Conservation (phyloP, 2,329 filamentous ascomycete genomes). For the Pestalotiopsis sp. region DNA sequence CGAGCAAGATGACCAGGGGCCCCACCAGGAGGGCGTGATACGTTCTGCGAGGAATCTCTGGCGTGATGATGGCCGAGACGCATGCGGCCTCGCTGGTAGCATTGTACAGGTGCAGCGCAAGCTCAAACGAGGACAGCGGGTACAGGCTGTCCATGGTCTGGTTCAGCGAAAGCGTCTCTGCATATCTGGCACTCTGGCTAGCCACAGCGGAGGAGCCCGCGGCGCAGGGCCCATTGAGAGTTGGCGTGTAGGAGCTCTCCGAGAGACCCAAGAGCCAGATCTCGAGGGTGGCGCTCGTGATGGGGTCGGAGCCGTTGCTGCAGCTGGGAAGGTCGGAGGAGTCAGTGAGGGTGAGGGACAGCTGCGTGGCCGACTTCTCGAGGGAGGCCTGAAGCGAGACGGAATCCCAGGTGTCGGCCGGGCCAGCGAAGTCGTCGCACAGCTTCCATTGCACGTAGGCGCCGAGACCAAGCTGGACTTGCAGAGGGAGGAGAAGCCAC, state of each 20-base stretch:
- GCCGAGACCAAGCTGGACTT: background rate
- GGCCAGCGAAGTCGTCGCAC: conserved; percentile 1
- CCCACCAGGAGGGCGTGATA: background rate
- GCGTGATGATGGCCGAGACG: background rate
- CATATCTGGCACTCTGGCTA: background rate
- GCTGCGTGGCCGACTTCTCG: background rate
- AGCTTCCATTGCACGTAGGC: conserved; percentile 1
- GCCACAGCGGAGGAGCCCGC: background rate
- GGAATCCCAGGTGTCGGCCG: background rate
- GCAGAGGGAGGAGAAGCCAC: background rate
- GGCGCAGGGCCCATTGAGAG: background rate
- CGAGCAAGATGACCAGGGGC: background rate
- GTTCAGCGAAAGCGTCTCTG: background rate
- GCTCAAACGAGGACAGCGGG: background rate
- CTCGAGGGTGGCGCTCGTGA: background rate
- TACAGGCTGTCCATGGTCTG: background rate
- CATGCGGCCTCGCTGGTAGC: background rate
- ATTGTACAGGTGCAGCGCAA: background rate
- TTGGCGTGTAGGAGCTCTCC: background rate
- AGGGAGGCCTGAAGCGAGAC: background rate
- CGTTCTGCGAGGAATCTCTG: background rate
- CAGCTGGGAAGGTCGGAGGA: background rate
- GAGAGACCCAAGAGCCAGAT: conserved; percentile 1
- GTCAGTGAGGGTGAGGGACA: background rate
- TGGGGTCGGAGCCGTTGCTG: background rate